Evolutionary conservation across 129 eudicot genomes (phyloP).

Genomic region (Lactuca sativa): DNA sequence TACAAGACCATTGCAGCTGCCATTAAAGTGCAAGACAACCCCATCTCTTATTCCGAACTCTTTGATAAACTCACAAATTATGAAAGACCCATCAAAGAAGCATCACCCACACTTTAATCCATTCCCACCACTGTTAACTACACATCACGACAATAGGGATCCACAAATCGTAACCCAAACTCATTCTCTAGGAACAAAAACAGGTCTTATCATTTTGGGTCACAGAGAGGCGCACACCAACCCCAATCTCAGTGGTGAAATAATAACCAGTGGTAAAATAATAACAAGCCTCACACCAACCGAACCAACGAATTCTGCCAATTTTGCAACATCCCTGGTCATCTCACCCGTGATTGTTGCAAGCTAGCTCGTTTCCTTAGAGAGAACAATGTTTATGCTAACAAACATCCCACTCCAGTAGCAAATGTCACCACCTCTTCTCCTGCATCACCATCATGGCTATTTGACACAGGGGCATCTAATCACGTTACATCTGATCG

Average conservation of each 20-base stretch:
- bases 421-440: not conserved
- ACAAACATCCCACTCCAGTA: not conserved
- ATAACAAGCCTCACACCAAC: not conserved
- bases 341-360: not conserved
- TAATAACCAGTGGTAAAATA: too few relatives aligned
- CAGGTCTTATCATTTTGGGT: not conserved
- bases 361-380: not conserved
- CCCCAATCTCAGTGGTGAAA: not conserved
- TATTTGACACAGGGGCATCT: constrained; percentile 9
- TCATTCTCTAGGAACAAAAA: not conserved
- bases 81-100: not conserved
- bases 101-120: not conserved
- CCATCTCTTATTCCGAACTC: not conserved
- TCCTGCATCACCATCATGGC: not conserved
- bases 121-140: not conserved
- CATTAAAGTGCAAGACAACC: not conserved
- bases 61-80: not conserved
- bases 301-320: not conserved
- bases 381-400: not conserved
- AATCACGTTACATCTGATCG: not conserved
- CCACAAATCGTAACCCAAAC: not conserved
- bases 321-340: not conserved
- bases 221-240: not conserved
- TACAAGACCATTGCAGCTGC: not conserved
- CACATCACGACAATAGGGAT: not conserved